phyloP scores from a whole-genome alignment of 495 filamentous ascomycete species.

The Usnea hakonensis region DNA sequence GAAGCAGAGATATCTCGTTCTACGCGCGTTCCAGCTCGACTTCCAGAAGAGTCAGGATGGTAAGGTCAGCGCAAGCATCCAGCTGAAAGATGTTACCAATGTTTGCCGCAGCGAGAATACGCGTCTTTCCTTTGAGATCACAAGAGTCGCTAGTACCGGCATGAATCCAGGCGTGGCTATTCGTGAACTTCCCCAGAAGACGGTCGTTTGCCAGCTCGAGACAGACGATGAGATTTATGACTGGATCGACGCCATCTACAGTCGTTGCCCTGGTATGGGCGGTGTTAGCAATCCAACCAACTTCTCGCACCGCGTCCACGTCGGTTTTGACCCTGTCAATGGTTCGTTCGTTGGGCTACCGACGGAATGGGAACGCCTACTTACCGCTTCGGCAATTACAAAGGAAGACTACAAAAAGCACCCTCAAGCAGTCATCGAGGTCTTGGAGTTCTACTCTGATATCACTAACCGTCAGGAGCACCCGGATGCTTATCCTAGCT shows the following conservation, averaged over 20 bases:
- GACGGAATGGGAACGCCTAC: constrained; percentile 89
- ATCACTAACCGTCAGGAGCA: constrained; percentile 82
- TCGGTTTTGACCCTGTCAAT: constrained; percentile 89
- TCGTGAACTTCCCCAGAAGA: constrained; percentile 70
- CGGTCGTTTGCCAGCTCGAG: constrained; percentile 81
- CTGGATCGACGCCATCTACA: constrained; percentile 97
- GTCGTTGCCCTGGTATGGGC: constrained; percentile 91
- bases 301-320: constrained; percentile 92
- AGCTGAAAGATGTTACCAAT: constrained; percentile 73
- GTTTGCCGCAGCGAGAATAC: constrained; percentile 81
- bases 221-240: constrained; percentile 93
- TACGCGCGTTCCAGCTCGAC: constrained; percentile 82
- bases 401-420: constrained; percentile 97
- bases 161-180: constrained; percentile 48
- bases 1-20: constrained; percentile 80
- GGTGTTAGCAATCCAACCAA: constrained; percentile 97
- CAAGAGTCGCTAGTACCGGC: constrained; percentile 56
- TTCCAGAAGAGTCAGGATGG: constrained; percentile 84
- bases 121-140: constrained; percentile 86
- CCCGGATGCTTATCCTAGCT: constrained; percentile 63
- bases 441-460: constrained; percentile 95
- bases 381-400: constrained; percentile 92
- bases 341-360: constrained; percentile 91
- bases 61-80: constrained; percentile 72
- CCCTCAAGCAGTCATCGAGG: constrained; percentile 96